phyloP scores from a whole-genome alignment of 257 asterid species.

The Linaria vulgaris region DNA sequence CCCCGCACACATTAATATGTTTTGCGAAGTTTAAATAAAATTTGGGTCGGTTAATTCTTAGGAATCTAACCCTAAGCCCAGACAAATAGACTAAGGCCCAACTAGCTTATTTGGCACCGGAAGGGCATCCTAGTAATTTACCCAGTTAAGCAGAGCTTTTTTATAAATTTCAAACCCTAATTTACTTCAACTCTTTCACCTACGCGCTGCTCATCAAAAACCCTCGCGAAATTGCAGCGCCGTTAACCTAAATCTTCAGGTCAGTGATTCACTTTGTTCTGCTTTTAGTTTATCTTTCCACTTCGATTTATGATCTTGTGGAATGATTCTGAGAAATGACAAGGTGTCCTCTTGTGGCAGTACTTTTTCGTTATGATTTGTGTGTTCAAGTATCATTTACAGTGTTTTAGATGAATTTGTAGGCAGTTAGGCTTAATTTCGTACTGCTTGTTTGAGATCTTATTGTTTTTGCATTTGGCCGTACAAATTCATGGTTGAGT shows the following conservation, averaged over 20 bases:
- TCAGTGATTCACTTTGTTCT: background rate
- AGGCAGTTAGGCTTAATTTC: background rate
- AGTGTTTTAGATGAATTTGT: too few species aligned
- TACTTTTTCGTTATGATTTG: background rate
- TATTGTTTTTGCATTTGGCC: background rate
- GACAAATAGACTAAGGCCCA: background rate
- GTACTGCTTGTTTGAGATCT: background rate
- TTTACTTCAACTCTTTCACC: background rate
- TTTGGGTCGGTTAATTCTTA: too few species aligned
- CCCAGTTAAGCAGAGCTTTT: background rate
- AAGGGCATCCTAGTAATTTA: too few species aligned
- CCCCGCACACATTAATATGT: too few species aligned
- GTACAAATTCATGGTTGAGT: background rate
- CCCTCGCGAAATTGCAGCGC: background rate
- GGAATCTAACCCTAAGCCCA: background rate
- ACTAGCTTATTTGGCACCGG: too few species aligned
- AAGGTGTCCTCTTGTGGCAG: background rate
- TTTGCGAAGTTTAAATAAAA: too few species aligned
- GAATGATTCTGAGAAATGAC: background rate
- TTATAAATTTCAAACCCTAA: background rate
- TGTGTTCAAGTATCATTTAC: background rate
- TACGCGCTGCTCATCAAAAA: background rate
- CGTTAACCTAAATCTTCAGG: background rate
- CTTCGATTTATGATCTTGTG: background rate
- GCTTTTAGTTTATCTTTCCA: too few species aligned